phyloP scores from a whole-genome alignment of 805 yeast genomes.

The Candida stauntonica region DNA sequence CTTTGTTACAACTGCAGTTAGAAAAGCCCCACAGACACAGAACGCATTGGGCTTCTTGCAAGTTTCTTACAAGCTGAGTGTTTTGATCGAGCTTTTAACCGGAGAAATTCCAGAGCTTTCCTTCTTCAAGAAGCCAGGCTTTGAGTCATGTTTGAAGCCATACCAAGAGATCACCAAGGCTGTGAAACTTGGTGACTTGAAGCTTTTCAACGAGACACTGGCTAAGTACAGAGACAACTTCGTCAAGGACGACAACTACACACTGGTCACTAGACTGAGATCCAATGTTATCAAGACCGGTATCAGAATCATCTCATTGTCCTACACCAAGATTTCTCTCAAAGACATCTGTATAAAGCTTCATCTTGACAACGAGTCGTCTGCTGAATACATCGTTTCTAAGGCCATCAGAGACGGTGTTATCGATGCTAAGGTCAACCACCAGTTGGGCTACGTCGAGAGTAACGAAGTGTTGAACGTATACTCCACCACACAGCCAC shows the following conservation, averaged over 20 bases:
- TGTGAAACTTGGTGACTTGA: constrained; percentile 87
- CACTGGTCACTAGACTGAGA: constrained; percentile 81
- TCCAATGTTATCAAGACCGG: constrained; percentile 98
- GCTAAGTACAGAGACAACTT: constrained; percentile 56
- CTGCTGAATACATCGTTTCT: constrained; percentile 94
- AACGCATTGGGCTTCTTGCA: constrained; percentile 85
- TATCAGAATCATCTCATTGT: constrained; percentile 83
- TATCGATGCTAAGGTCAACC: constrained; percentile 90
- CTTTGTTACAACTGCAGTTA: constrained; percentile 86
- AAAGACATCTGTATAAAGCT: constrained; percentile 92
- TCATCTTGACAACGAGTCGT: constrained; percentile 88
- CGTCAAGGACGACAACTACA: constrained; percentile 73
- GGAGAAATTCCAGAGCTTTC: constrained; percentile 95
- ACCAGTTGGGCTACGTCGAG: constrained; percentile 87
- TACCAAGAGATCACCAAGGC: constrained; percentile 87
- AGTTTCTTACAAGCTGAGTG: constrained; percentile 81
- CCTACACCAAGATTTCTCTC: constrained; percentile 86
- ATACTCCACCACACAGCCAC: constrained; percentile 86
- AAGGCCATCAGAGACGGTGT: constrained; percentile 97
- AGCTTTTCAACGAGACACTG: constrained; percentile 69
- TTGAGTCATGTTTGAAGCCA: constrained; percentile 64
- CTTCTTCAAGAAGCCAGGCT: constrained; percentile 61
- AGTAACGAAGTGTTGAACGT: constrained; percentile 82
- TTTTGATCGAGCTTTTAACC: constrained; percentile 86
- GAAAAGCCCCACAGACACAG: constrained; percentile 91